Evolutionary conservation across 805 yeast genomes (phyloP), one percentile per base, ranked within the genome.

Genomic region (Hanseniaspora osmophila): DNA sequence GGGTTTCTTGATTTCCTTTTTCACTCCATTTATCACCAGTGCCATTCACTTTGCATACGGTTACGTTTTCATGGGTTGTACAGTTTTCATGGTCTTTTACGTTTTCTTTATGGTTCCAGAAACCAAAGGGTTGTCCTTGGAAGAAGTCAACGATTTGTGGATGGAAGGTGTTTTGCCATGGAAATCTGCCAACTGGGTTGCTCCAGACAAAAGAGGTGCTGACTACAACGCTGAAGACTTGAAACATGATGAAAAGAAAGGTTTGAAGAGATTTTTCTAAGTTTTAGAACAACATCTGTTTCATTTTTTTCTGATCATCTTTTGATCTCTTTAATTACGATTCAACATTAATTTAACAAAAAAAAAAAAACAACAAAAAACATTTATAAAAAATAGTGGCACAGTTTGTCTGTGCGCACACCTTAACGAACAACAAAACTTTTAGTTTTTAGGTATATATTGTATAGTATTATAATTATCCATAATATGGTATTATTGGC

Each of bases 81-180:
- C 77, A 65, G 63, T 77, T 17, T 74, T 67, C 51, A 64, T 73
- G 27, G 54, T 79, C 59, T 68, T 80, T 63, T 85, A 80, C 61
- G 83, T 83, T 45, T 77, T 72, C 70, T 77, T 84, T 70, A 71
- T 72, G 53, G 77, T 85, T 49, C 77, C 78, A 55, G 90, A 83
- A 65, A 85, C 94, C 46, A 78, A 76, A 67, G 94, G 94, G 48
- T 72, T 84, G 56, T 73, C 84, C 40, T 72, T 85, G 60, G 94
- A 84, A 66, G 87, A 84, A 64, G 84, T 84, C 51, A 87, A 84
- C 60, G 78, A 74, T 57, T 66, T 79, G 69, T 71, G 67, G 55
- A 60, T 70, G 27, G 62, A 65, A 43, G 63, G 62, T 52, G 66
- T 65, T 37, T 52, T 60, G 45, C 67, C 75, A 43, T 70, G 74